Evolutionary conservation across 2,329 filamentous ascomycete species (phyloP).

Genomic region (Berkeleyomyces rouxiae): DNA sequence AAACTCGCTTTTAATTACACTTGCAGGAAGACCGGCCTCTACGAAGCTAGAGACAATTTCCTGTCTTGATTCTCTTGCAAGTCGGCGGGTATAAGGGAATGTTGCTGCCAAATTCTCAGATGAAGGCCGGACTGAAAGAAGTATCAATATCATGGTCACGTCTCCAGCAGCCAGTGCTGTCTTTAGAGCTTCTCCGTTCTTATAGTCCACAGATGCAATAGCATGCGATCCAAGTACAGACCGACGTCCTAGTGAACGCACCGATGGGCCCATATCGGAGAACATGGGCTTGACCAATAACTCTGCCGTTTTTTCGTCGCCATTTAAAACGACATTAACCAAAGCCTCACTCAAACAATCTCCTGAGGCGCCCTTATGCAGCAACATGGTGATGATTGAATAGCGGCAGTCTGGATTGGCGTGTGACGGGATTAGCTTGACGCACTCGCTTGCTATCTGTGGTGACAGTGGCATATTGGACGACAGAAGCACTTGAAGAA

Average conservation of each 20-base stretch:
- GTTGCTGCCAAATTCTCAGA: constrained; percentile 30
- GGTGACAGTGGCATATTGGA: constrained; percentile 29
- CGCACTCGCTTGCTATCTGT: constrained; percentile 31
- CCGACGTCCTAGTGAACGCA: neutral
- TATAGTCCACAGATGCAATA: constrained; percentile 35
- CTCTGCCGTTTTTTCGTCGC: constrained; percentile 30
- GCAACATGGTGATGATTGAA: constrained; percentile 27
- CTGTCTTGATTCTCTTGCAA: constrained; percentile 28
- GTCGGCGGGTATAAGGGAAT: constrained; percentile 31
- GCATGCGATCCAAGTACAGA: constrained; percentile 28
- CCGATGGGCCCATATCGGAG: constrained; percentile 19
- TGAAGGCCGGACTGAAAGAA: constrained; percentile 31
- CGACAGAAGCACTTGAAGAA: constrained; percentile 31
- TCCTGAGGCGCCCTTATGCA: constrained; percentile 35
- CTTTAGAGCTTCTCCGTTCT: constrained; percentile 33
- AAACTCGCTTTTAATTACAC: constrained; percentile 31
- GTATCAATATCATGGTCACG: constrained; percentile 26
- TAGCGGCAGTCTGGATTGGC: constrained; percentile 29
- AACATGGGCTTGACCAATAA: constrained; percentile 35
- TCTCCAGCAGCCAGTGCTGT: constrained; percentile 32
- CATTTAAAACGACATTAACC: constrained; percentile 31
- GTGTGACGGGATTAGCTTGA: constrained; percentile 32
- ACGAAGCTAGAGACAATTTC: constrained; percentile 35
- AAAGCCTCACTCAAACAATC: constrained; percentile 31
- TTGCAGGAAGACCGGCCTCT: constrained; percentile 29